Evolutionary conservation across 2,329 filamentous ascomycete genomes (phyloP).

Genomic region (Cladosporium sp.): DNA sequence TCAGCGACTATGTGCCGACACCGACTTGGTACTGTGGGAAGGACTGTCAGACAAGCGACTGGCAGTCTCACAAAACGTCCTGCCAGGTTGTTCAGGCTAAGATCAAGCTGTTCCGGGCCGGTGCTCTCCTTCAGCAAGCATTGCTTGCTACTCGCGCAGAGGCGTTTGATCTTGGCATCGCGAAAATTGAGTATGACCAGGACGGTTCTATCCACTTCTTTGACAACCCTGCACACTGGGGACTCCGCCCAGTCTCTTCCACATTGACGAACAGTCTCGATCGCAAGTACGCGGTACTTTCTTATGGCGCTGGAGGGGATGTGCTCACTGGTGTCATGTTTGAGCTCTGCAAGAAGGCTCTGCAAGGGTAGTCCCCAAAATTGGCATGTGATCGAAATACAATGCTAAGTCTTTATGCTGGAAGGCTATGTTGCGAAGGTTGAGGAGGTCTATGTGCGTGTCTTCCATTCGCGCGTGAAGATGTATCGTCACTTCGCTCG

Average conservation of each 20-base stretch:
- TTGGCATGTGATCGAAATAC: background rate
- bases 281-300: background rate
- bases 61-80: conserved; percentile 2
- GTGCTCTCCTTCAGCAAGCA: conserved; percentile 14
- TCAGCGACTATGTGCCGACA: background rate
- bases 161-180: conserved; percentile 12
- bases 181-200: background rate
- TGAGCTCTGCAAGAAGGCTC: background rate
- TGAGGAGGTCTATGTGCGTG: background rate
- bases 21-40: conserved; percentile 15
- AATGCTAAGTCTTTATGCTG: background rate
- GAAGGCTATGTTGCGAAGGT: background rate
- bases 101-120: conserved; percentile 20
- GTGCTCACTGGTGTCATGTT: background rate
- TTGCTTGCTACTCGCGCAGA: conserved; percentile 16
- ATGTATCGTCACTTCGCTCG: background rate
- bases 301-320: background rate
- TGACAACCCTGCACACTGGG: background rate
- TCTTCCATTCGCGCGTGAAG: background rate
- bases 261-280: background rate
- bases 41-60: conserved; percentile 14
- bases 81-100: conserved; percentile 7
- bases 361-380: background rate
- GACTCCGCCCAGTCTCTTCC: background rate
- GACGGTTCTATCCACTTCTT: background rate